These are phyloP conservation scores for Marchantia polymorpha DNA, from an alignment of 225 moss, liverwort and hornwort genomes.

Conservation along the genomic window DNA sequence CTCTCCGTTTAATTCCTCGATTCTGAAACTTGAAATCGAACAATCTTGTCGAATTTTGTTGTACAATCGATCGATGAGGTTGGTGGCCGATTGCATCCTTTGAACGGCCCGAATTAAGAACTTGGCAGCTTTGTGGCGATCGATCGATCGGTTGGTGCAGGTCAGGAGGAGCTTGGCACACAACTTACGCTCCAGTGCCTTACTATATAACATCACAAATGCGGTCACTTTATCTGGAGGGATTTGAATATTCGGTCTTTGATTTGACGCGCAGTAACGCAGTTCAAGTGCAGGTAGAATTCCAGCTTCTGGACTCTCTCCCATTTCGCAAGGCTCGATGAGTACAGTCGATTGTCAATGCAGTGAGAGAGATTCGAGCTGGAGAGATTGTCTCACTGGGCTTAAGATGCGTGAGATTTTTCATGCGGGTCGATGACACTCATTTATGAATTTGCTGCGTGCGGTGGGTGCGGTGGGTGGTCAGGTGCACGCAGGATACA, in stretches of 20 bases:
- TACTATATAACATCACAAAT: conserved; percentile 80
- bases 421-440: too few relatives aligned
- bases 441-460: too few relatives aligned
- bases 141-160: conserved; percentile 35
- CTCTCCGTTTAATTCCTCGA: too few relatives aligned
- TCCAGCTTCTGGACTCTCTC: too few relatives aligned
- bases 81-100: too few relatives aligned
- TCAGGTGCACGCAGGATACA: conserved; percentile 63
- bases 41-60: not conserved
- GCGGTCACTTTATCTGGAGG: conserved; percentile 75
- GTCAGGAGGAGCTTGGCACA: conserved; percentile 92
- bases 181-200: conserved; percentile 77
- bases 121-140: too few relatives aligned
- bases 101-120: too few relatives aligned
- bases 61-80: too few relatives aligned
- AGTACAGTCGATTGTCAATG: not conserved
- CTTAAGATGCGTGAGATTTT: not conserved
- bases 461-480: not conserved
- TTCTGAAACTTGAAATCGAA: too few relatives aligned
- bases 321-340: too few relatives aligned
- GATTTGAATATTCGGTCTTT: conserved; percentile 68
- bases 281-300: conserved; percentile 76
- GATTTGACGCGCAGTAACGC: conserved; percentile 53
- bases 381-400: not conserved
- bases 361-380: too few relatives aligned